Percentiles rank a stretch among this genome's conserved stretches.
phyloP scores from a whole-genome alignment of 1,284 basidiomycete genomes.

The Cryptococcus sp. region DNA sequence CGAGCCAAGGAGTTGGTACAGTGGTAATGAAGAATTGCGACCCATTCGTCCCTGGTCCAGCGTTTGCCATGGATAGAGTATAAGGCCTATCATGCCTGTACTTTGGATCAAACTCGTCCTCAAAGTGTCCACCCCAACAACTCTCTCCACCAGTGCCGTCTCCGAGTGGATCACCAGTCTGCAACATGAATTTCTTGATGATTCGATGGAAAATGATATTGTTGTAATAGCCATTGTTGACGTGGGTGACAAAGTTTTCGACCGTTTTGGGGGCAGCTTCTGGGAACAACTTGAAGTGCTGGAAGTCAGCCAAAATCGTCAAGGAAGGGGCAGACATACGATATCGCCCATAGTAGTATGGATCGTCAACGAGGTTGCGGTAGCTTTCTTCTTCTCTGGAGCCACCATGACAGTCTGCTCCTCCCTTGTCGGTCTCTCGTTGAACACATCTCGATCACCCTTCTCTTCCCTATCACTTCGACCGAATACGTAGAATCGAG shows the following conservation, averaged over 20 bases:
- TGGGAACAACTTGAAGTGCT: constrained; percentile 80
- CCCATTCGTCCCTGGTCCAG: constrained; percentile 82
- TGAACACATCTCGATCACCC: constrained; percentile 94
- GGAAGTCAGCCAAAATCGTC: background rate
- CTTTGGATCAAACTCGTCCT: constrained; percentile 89
- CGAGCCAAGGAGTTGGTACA: constrained; percentile 87
- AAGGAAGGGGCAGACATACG: constrained; percentile 14
- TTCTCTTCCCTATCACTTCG: constrained; percentile 89
- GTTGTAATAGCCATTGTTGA: constrained; percentile 81
- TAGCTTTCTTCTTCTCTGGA: constrained; percentile 54
- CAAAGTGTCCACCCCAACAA: constrained; percentile 92
- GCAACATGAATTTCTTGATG: constrained; percentile 99
- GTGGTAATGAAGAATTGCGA: constrained; percentile 97
- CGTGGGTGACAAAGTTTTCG: constrained; percentile 94
- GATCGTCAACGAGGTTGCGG: constrained; percentile 67
- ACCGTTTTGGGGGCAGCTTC: constrained; percentile 89
- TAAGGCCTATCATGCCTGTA: constrained; percentile 93
- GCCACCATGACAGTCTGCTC: constrained; percentile 85
- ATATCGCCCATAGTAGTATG: constrained; percentile 97
- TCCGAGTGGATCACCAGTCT: constrained; percentile 86
- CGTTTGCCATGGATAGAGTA: constrained; percentile 98
- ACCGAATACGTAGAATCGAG: constrained; percentile 96
- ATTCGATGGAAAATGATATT: constrained; percentile 94
- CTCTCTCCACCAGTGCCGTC: constrained; percentile 96
- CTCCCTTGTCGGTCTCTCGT: constrained; percentile 93